Base-by-base conservation (phyloP, 2,329 filamentous ascomycete genomes). In the Pyrenochaeta sp. region DNA sequence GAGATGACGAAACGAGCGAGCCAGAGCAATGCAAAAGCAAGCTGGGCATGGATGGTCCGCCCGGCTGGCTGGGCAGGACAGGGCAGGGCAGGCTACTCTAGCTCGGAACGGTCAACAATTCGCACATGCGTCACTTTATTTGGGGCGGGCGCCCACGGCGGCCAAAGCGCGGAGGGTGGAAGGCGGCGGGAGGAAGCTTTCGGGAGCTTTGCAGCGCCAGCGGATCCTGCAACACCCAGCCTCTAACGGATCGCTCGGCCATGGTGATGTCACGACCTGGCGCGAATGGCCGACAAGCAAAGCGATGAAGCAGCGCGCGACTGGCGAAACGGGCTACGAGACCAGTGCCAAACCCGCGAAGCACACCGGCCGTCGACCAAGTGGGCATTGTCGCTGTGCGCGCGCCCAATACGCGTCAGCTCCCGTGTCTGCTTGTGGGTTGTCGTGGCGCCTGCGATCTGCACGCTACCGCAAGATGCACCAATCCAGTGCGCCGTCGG, bases 111-210 rank as follows among this genome's bases (percentile, higher is more conserved):
- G 19, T 40, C 34, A 50, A 42, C 37, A 50, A 50, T 2, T 24
- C 5, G 47, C 47, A 50, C 47, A 50, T 50, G 47, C 47, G 47
- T 50, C 34, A 50, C 45, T 47, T 47, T 43, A 13, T 28, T 47
- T 34, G 34, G 27, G 27, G 28, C 28, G 24, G 44, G 28, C 28
- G 28, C 28, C 36, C 45, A 36, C n/a, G 28, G 12, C 44, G 44
- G 44, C 25, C 44, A 34, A 30, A 46, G 44, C 44, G 44, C 27
- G 44, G 13, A 5, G 27, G 25, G 13, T 46, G 15, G 25, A 24
- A 3, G 45, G 27, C 5, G 45, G 15, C 6, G 45, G 7, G 13
- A 6, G 27, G 28, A 12, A 19, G 25, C 25, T 15, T 4, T n/a
- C 28, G 28, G 30, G 7, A 32, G 12, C 44, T 2, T 25, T 19